Conservation (phyloP, 257 asterid genomes). For the Fraxinus cuspidata region DNA sequence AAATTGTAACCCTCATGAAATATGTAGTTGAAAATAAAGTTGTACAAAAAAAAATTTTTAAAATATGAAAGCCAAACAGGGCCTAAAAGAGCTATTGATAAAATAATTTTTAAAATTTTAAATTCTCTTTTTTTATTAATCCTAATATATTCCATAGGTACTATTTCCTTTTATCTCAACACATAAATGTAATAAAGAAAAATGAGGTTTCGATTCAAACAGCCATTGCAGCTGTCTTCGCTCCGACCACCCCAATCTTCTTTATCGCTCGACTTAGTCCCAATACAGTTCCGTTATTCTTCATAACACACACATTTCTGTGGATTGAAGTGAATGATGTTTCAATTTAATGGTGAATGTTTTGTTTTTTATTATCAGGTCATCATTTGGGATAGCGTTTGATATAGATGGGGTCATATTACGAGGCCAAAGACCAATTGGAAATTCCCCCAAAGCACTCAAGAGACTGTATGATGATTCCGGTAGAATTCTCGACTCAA, state of each 20-base stretch:
- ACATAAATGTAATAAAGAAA: neutral
- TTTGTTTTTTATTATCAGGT: slow-evolving; percentile 28
- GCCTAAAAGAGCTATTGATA: no score
- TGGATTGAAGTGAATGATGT: neutral
- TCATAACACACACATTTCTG: neutral
- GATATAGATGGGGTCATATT: slow-evolving; percentile 68
- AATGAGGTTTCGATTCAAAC: slow-evolving; percentile 49
- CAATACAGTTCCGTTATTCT: slow-evolving; percentile 26
- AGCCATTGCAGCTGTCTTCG: slow-evolving; percentile 28
- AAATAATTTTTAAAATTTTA: no score
- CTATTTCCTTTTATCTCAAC: neutral
- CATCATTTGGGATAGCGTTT: slow-evolving; percentile 63
- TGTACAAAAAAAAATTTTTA: no score
- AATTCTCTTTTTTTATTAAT: no score
- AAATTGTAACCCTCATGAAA: no score
- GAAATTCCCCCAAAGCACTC: slow-evolving; percentile 54
- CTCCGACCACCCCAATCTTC: slow-evolving; percentile 37
- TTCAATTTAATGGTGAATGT: neutral
- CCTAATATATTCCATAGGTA: no score
- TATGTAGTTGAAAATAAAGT: no score
- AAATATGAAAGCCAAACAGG: no score
- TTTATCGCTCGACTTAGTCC: slow-evolving; percentile 26
- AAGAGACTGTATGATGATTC: slow-evolving; percentile 49
- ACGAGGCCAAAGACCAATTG: slow-evolving; percentile 56
- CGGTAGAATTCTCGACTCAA: slow-evolving; percentile 29